Evolutionary conservation across 2,329 filamentous ascomycete species (phyloP), one percentile per base, ranked within the genome.

Genomic region (Calonectria fujianensis): DNA sequence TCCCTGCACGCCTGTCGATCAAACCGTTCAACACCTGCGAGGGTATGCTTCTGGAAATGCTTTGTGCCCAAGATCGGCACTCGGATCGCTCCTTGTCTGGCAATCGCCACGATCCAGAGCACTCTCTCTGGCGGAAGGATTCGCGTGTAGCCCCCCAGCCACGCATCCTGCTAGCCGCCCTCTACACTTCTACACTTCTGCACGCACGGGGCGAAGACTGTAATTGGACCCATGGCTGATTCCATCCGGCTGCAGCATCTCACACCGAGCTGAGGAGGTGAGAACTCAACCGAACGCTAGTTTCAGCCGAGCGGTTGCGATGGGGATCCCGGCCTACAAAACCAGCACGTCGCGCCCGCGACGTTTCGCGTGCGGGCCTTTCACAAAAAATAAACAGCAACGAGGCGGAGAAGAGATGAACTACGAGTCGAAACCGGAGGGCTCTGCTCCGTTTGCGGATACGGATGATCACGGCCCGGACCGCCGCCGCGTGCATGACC

Each of bases 1-100:
- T 37, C 66, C 45, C 45, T 70, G 67, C 72, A 74, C 59, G 37
- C 32, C 48, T 66, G 72, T 65, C 72, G 72, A 66, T 74, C 72
- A 74, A 74, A 74, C 72, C 27, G 41, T 59, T 63, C 59, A 67
- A 48, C 41, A 27, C 61, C 72, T 61, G 51, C 51, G 32, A 39
- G 59, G 41, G 27, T 39, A 70, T 63, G 39, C 41, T 70, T 66
- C 66, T 67, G 59, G 59, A 74, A 66, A 52, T 52, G 20, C 11
- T 41, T 67, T 45, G 59, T 57, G 51, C 57, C 48, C 57, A 45
- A 24, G 54, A 29, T 64, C 27, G 59, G 27, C 45, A 27, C 16
- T 37, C 13, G 39, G 37, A 54, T 69, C 51, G 18, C 66, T 20
- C 39, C 20, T 31, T 48, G 13, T 48, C 11, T 45, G 52, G 66